A percentile compares a stretch with the other conserved stretches of the same genome.
Evolutionary conservation across 306 rosid species (phyloP).

Genomic region (Clitoria ternatea): DNA sequence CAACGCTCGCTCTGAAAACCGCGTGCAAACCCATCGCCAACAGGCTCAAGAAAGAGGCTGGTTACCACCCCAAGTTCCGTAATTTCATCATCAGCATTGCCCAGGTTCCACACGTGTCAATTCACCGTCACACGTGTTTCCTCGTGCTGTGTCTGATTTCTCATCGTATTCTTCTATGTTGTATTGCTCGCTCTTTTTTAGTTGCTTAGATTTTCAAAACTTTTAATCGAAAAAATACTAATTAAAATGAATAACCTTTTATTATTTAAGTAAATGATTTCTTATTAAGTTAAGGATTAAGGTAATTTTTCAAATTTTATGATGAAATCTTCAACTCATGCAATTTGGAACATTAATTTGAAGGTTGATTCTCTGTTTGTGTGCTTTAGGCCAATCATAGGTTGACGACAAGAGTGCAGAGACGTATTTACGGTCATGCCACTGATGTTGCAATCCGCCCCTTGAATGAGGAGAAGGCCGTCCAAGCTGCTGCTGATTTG

Average conservation of each 20-base stretch:
- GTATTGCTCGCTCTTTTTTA: no score
- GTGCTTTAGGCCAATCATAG: constrained; percentile 62
- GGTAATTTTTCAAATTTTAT: no score
- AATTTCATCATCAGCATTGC: constrained; percentile 34
- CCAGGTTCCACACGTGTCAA: constrained; percentile 11
- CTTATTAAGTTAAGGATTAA: no score
- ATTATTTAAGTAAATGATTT: no score
- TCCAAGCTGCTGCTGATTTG: constrained; percentile 76
- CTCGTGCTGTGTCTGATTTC: no score
- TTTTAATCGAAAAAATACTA: no score
- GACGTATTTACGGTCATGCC: constrained; percentile 63
- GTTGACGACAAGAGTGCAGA: constrained; percentile 55
- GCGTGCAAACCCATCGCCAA: constrained; percentile 39
- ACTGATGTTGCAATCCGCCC: constrained; percentile 69
- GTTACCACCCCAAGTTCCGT: constrained; percentile 35
- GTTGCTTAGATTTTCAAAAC: no score
- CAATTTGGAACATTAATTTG: no score
- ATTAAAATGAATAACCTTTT: no score
- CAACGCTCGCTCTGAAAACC: constrained; percentile 30
- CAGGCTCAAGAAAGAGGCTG: constrained; percentile 39
- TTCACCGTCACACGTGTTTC: neutral
- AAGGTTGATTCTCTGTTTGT: no score
- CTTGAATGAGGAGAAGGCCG: constrained; percentile 68
- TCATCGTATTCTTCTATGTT: no score
- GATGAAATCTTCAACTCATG: no score